Percentiles rank a stretch among this genome's conserved stretches.
phyloP scores from a whole-genome alignment of 139 green algal species.

The Coelastrella sp. region DNA sequence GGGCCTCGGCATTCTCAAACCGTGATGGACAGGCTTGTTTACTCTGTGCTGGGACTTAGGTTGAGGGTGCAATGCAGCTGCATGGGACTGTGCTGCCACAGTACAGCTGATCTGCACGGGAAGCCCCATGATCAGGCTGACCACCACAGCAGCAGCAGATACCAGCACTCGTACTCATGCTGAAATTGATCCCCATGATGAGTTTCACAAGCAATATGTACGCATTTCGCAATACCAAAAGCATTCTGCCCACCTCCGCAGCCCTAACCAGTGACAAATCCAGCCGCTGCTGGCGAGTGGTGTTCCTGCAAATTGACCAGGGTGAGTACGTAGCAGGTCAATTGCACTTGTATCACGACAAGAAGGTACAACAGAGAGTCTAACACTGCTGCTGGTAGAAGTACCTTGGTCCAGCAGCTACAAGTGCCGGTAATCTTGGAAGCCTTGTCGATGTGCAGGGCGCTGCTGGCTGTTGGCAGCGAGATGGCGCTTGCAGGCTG shows the following conservation, averaged over 20 bases:
- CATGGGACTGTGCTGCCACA: too few relatives aligned
- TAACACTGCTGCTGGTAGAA: neutral
- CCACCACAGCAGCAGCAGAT: neutral
- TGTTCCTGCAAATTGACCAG: neutral
- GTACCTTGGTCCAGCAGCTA: neutral
- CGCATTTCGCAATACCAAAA: too few relatives aligned
- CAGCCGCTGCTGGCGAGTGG: neutral
- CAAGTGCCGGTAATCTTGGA: neutral
- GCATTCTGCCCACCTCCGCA: neutral
- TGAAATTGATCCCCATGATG: too few relatives aligned
- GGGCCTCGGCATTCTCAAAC: too few relatives aligned
- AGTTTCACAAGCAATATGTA: too few relatives aligned
- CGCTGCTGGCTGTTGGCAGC: neutral
- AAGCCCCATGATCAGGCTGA: too few relatives aligned
- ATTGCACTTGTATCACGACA: neutral
- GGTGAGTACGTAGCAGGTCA: neutral
- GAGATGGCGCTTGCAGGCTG: neutral
- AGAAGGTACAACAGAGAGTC: neutral
- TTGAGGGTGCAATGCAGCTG: too few relatives aligned
- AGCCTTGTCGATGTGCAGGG: neutral
- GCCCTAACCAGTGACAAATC: neutral
- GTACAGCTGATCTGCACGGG: too few relatives aligned
- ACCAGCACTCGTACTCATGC: neutral
- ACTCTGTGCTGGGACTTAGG: too few relatives aligned
- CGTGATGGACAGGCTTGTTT: too few relatives aligned